Base-by-base conservation (phyloP, 192 early-diverging fungal species). In the Pilaira anomala region DNA sequence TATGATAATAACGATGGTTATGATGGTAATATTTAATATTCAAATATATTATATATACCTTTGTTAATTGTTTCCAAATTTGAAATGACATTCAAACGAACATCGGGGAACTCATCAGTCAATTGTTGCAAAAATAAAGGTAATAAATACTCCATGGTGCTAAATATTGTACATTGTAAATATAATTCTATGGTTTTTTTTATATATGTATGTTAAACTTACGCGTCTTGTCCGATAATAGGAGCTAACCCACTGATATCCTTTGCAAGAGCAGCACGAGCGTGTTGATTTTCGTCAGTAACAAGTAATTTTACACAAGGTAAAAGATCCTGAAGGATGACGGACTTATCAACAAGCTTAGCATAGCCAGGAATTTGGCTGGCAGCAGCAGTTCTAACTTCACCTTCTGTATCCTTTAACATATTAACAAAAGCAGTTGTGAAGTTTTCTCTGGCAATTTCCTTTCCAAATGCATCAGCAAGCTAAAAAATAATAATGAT, bases 61-160 rank as follows among this genome's bases (percentile, higher is more conserved):
- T 89, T 81, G 76, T 99, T 97, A 18, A 98, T 95, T 40, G 87
- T 86, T 66, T 99, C 96, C 36, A 99, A 83, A 78, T 97, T 96
- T 13, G 94, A 97, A 68, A 99, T 99, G 59, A 99, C 93, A 78
- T 97, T 97, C 25, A 99, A 84, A 54, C 97, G 91, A 53, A 99
- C 97, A 51, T 99, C 97, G 14, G 95, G 86, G 68, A 91, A 91
- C 69, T 95, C 93, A 69, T 99, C 97, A 80, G 98, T 99, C 58
- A 99, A 81, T 65, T 98, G 84, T 42, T 92, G 94, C 70, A 99
- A 77, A 73, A 99, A 96, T 62, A 97, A 75, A n/a, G 95, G 95
- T 49, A 97, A 75, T 55, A 99, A 79, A 66, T 94, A 89, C 67
- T 98, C 94, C 39, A 93, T 93, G 28, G 97, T 98, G 30, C 90